Evolutionary conservation across 352 stramenopile species (phyloP), one percentile per base, ranked within the genome.

Genomic region (Pythium sukuiense): DNA sequence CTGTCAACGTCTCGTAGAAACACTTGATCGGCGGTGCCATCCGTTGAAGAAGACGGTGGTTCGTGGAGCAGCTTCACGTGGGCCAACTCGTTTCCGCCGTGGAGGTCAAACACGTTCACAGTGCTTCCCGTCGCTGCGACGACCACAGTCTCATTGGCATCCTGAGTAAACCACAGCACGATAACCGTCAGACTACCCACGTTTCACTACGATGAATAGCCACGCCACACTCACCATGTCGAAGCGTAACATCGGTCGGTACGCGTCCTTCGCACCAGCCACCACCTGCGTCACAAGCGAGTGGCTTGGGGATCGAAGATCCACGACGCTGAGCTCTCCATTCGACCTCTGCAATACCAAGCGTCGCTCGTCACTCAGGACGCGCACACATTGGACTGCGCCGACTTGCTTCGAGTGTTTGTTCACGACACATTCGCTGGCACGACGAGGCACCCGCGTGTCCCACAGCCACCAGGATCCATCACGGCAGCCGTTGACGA

Each of bases 331-430:
- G 13, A 89, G 69, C 18, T 80, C 69, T 2, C 77, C 76, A 48
- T 80, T 72, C 2, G 83, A 89, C 43, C 70, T 56, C 46, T 88
- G 79, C 18, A 77, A 46, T 3, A 91, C 32, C 7, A 79, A 66
- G 43, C 70, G 68, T 18, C 69, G 45, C 43, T 70, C 71, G 57
- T 88, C 80, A 8, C 58, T 66, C 16, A 91, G 60, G 29, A 83
- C 50, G 2, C 48, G 63, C 9, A 64, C 30, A 30, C 46, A 61
- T 27, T 50, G 55, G 24, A 61, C 39, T 1, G 46, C 52, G 7
- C 48, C 46, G 59, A 32, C 18, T 13, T 49, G 48, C 13, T 16
- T 20, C 6, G 39, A 27, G 16, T 20, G 14, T 32, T 62, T 62
- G 30, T 33, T 12, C 18, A 3, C 18, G 11, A 35, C 12, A 9